A percentile compares a stretch with the other conserved stretches of the same genome.
These are phyloP conservation scores for Boletus rex-veris DNA, from an alignment of 768 basidiomycete genomes.

Conservation along the genomic window DNA sequence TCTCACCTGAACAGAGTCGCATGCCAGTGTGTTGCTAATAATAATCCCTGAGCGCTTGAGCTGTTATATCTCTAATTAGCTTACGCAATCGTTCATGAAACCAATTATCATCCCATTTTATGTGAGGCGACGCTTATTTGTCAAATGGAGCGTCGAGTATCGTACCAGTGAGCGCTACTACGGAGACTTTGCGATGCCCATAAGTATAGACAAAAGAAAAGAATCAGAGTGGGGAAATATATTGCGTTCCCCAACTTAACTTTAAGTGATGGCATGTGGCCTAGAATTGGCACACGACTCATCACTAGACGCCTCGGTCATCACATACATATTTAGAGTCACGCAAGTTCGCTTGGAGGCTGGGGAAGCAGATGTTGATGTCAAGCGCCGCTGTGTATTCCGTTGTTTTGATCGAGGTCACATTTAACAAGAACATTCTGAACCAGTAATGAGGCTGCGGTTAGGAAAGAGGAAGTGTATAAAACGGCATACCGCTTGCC, in stretches of 20 bases:
- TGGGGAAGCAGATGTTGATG: conserved; percentile 2
- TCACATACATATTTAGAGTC: neutral
- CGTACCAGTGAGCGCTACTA: neutral
- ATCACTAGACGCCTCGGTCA: neutral
- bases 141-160: neutral
- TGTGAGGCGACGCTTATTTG: conserved; percentile 21
- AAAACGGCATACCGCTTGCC: neutral
- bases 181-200: conserved; percentile 6
- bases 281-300: neutral
- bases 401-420: neutral
- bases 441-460: neutral
- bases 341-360: neutral
- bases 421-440: neutral
- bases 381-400: neutral
- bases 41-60: no score
- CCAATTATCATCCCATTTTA: neutral
- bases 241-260: neutral
- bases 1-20: no score
- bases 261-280: neutral
- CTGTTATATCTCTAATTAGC: neutral
- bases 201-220: conserved; percentile 12
- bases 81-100: conserved; percentile 1
- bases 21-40: neutral
- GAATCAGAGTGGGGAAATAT: neutral
- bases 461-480: neutral